Evolutionary conservation across 768 basidiomycete genomes (phyloP), one percentile per base, ranked within the genome.

Genomic region (Macrolepiota fuliginosa): DNA sequence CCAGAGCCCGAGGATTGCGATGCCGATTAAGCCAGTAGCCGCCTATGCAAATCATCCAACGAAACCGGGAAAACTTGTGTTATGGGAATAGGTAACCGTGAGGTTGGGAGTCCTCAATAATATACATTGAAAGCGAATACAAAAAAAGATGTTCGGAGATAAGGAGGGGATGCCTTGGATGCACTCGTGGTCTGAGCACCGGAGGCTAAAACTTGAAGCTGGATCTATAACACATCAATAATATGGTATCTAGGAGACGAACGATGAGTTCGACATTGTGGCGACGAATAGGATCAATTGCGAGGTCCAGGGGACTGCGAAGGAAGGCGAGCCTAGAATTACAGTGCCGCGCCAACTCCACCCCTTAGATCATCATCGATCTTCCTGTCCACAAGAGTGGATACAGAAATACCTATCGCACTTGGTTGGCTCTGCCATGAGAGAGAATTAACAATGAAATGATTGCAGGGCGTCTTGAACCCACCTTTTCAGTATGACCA

Each of bases 401-500:
- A 64, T 25, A 70, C 63, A 15, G 67, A 67, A 32, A 68, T 66
- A 15, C 62, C 62, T 54, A 69, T 19, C 10, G 3, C 58, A 27
- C 65, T 37, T 49, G 49, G 15, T 15, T 24, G 49, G n/a, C 50
- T 59, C 58, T 59, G 39, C 52, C 37, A 58, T 22, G 9, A 49
- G 25, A 19, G 24, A 25, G 24, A 11, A 49, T 24, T 54, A 35
- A 53, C 17, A 50, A 27, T 1, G n/a, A 27, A 9, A 13, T 9
- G 27, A 29, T 22, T 39, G 22, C 10, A 9, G 46, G 17, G 12
- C 6, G 32, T 24, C 9, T 35, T 13, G 9, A 2, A 51, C 65
- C 12, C 10, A 72, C 71, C 68, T 73, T 70, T 45, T 65, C 66
- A n/a, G 40, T 19, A 2, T 49, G 47, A 36, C 24, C n/a, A 47